A percentile compares a stretch with the other conserved stretches of the same genome.
Conservation (phyloP, 192 early-diverging fungal species). For the Gonapodya prolifera region DNA sequence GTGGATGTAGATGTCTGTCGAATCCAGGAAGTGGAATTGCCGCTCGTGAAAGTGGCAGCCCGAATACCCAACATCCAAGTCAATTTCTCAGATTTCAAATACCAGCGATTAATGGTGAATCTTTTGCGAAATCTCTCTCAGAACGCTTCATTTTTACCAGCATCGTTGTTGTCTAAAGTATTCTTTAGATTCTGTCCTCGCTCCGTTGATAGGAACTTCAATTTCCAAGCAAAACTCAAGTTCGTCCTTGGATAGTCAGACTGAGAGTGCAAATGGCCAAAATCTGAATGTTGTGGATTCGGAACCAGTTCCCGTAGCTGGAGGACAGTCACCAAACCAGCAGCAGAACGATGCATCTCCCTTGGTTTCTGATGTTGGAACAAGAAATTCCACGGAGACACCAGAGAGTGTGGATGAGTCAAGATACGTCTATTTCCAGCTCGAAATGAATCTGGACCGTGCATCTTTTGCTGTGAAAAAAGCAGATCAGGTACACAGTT, state of each 20-base stretch:
- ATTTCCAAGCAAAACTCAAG: background rate
- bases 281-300: no score
- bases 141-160: background rate
- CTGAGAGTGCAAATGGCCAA: no score
- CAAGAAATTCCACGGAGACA: no score
- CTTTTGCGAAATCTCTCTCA: no score
- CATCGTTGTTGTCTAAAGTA: background rate
- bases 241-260: background rate
- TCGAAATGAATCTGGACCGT: slow-evolving; percentile 56
- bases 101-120: slow-evolving; percentile 74
- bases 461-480: slow-evolving; percentile 51
- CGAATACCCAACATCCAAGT: slow-evolving; percentile 70
- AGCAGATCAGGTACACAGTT: slow-evolving; percentile 25
- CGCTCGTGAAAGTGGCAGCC: slow-evolving; percentile 64
- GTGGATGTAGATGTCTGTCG: slow-evolving; percentile 78
- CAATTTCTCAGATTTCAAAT: slow-evolving; percentile 89
- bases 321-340: no score
- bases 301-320: no score
- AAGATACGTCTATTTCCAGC: slow-evolving; percentile 12
- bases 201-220: background rate
- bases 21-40: slow-evolving; percentile 56
- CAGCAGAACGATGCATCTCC: no score
- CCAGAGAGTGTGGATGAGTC: background rate
- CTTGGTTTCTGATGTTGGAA: no score
- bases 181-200: background rate